phyloP scores from a whole-genome alignment of 352 stramenopile genomes.

The Pythium chondricola region DNA sequence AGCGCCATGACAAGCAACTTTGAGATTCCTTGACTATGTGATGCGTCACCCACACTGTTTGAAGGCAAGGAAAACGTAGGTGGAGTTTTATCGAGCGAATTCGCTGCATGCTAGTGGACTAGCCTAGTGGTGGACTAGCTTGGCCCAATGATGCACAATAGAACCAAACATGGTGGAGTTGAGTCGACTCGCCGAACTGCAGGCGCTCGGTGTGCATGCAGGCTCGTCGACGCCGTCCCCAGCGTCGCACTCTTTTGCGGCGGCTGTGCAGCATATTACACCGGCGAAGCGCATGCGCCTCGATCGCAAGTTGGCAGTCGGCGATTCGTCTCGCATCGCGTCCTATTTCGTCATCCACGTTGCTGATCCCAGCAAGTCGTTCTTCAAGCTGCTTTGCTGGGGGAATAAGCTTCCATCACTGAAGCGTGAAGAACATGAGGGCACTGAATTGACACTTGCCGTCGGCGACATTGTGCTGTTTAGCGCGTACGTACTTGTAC shows the following conservation, averaged over 20 bases:
- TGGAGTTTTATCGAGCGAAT: too few relatives aligned
- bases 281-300: conserved; percentile 25
- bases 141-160: too few relatives aligned
- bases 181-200: too few relatives aligned
- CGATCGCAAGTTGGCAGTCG: background rate
- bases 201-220: too few relatives aligned
- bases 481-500: conserved; percentile 21
- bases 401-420: conserved; percentile 36
- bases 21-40: too few relatives aligned
- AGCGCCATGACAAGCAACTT: too few relatives aligned
- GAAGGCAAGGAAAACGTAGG: too few relatives aligned
- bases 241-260: conserved; percentile 34
- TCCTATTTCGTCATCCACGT: conserved; percentile 40
- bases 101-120: too few relatives aligned
- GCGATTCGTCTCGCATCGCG: conserved; percentile 20
- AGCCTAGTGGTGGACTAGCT: too few relatives aligned
- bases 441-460: conserved; percentile 24
- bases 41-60: too few relatives aligned
- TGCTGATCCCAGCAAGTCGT: conserved; percentile 35
- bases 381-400: conserved; percentile 53
- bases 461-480: conserved; percentile 61
- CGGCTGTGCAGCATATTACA: conserved; percentile 42
- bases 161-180: too few relatives aligned
- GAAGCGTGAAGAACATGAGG: conserved; percentile 25
- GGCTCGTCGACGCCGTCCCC: too few relatives aligned